Conservation (phyloP, 768 basidiomycete genomes). For the Trametes meyenii region DNA sequence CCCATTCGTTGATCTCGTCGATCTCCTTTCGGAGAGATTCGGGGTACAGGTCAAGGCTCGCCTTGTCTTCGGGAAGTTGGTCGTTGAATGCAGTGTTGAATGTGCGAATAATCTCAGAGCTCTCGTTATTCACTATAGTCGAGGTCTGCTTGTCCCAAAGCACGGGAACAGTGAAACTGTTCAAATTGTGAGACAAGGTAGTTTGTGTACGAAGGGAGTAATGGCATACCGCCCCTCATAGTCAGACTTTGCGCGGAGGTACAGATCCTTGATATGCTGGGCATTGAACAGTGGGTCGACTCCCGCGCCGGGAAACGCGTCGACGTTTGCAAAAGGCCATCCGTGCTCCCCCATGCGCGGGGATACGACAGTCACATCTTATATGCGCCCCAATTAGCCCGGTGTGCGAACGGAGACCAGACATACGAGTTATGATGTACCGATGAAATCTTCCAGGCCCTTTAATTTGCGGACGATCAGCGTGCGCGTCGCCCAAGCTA, state of each 20-base stretch:
- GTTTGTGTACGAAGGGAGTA: no score
- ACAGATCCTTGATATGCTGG: no score
- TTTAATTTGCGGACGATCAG: constrained; percentile 91
- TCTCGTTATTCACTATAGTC: constrained; percentile 95
- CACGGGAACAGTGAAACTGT: constrained; percentile 81
- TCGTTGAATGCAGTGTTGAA: constrained; percentile 87
- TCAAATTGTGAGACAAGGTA: neutral
- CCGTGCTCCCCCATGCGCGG: constrained; percentile 83
- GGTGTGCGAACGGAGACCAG: neutral
- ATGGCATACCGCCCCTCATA: no score
- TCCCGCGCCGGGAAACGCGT: constrained; percentile 72
- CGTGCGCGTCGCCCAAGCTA: constrained; percentile 93
- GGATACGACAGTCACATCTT: constrained; percentile 82
- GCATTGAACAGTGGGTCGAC: constrained; percentile 67
- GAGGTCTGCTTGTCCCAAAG: constrained; percentile 91
- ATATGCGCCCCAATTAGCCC: neutral
- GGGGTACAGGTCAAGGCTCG: constrained; percentile 78
- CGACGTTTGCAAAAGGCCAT: constrained; percentile 82
- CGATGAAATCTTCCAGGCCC: constrained; percentile 82
- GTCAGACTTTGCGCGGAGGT: no score
- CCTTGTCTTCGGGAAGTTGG: constrained; percentile 65
- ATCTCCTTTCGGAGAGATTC: constrained; percentile 71
- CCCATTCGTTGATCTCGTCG: constrained; percentile 83
- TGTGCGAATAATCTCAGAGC: constrained; percentile 92
- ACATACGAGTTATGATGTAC: constrained; percentile 46